Base-by-base conservation (phyloP, 2,329 filamentous ascomycete genomes). In the Aaosphaeria arxii region DNA sequence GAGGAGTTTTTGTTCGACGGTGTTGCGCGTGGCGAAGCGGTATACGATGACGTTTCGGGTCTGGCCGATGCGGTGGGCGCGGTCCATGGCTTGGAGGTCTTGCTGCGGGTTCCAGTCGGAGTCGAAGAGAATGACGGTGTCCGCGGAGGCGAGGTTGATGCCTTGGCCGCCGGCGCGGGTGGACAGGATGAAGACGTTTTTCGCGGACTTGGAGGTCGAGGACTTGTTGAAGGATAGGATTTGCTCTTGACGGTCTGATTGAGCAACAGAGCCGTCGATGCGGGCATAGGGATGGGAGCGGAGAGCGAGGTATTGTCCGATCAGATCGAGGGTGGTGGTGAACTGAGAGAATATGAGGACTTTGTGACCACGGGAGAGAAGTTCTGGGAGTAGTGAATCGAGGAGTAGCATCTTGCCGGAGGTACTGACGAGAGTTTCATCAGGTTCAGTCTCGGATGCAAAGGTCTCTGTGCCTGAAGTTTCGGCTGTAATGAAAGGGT, bases 291-390 rank as follows among this genome's bases (percentile, higher is more conserved):
- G 81, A 89, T 90, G 96, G 1, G 77, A 74, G 6, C 89, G 86
- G 1, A 97, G 79, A n/a, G 74, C 76, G 42, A 90, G 90, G 73
- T 96, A 99, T 47, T 92, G 87, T 53, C 95, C 84, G 0, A 99
- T 77, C 2, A 99, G 87, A 62, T 97, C 91, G 0, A 99, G 82
- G 54, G 96, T 91, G 0, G 87, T 95, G 49, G 91, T 95, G 74
- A 99, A 99, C 64, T 99, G 94, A 0, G 89, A 95, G 71, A 99
- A 99, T 44, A 99, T 90, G 41, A 99, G 81, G 30, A 97, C 87
- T 64, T 97, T 97, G 74, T 96, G 91, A 4, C 82, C 86, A 1
- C 82, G 79, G 0, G 75, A 56, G 49, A 99, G 86, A 0, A 99
- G 78, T 2, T 79, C 78, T 0, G 88, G 88, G 0, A 99, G 80